phyloP scores from a whole-genome alignment of 495 filamentous ascomycete species.

The Alectoria sarmentosa region DNA sequence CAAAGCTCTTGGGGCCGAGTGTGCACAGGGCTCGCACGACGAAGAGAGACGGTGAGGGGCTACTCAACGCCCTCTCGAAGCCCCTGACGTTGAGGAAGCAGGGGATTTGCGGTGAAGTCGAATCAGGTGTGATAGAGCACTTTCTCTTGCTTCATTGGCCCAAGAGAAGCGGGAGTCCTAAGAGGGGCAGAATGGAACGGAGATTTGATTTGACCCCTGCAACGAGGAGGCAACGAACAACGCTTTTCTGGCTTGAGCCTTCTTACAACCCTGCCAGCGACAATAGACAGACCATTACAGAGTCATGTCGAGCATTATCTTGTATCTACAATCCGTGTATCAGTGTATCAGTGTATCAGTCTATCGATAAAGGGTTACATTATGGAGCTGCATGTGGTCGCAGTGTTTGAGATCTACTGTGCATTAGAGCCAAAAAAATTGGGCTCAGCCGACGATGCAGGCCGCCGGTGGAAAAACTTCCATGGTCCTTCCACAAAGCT shows the following conservation, averaged over 20 bases:
- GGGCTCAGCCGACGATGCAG: slow-evolving; percentile 6
- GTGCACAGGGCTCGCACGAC: background rate
- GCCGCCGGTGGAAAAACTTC: background rate
- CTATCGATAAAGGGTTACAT: slow-evolving; percentile 4
- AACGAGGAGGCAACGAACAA: background rate
- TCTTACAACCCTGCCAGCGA: background rate
- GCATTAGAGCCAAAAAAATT: background rate
- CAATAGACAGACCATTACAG: background rate
- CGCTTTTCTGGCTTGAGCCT: background rate
- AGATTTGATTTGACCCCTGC: background rate
- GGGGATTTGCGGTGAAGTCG: slow-evolving; percentile 18
- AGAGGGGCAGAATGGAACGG: slow-evolving; percentile 3
- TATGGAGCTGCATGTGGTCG: slow-evolving; percentile 1
- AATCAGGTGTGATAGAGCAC: slow-evolving; percentile 13
- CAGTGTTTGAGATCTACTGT: background rate
- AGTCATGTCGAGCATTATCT: background rate
- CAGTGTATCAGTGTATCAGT: slow-evolving; percentile 6
- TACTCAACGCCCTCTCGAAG: slow-evolving; percentile 14
- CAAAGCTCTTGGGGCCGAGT: background rate
- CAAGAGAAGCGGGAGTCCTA: background rate
- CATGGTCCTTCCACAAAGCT: background rate
- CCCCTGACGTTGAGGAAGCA: slow-evolving; percentile 9
- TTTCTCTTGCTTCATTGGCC: background rate
- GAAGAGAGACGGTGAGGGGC: slow-evolving; percentile 4
- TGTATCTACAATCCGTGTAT: slow-evolving; percentile 7